Conservation (phyloP, 805 yeast species). For the Sungouiella blattae region DNA sequence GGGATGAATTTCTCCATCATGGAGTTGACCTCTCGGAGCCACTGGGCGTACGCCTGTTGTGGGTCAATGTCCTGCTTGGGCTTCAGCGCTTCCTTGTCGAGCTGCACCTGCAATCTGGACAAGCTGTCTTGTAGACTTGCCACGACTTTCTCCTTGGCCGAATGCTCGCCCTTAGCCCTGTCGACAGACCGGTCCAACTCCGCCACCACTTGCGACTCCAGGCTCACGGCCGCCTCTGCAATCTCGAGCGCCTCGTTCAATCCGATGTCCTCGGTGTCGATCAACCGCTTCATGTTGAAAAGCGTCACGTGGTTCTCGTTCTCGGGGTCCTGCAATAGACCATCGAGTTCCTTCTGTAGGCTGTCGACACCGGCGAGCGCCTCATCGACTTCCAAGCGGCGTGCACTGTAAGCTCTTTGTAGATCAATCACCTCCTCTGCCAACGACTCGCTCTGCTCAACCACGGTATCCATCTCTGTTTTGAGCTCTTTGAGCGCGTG, state of each 20-base stretch:
- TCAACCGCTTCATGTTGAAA: constrained; percentile 10
- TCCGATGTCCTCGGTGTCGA: constrained; percentile 12
- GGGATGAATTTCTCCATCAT: constrained; percentile 8
- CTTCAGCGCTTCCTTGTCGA: constrained; percentile 2
- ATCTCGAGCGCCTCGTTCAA: constrained; percentile 13
- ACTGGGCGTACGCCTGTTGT: constrained; percentile 14
- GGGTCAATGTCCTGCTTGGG: constrained; percentile 8
- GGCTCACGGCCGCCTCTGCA: constrained; percentile 9
- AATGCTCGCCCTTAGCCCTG: constrained; percentile 2
- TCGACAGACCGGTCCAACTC: constrained; percentile 5
- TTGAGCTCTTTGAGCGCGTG: constrained; percentile 23
- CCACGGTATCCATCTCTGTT: constrained; percentile 22
- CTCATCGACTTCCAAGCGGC: constrained; percentile 23
- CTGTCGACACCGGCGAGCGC: constrained; percentile 20
- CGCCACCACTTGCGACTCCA: constrained; percentile 5
- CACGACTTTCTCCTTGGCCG: not conserved
- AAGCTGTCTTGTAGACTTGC: constrained; percentile 6
- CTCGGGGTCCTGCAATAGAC: constrained; percentile 9
- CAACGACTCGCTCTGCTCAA: constrained; percentile 26
- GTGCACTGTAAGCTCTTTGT: constrained; percentile 21
- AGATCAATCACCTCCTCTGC: constrained; percentile 24
- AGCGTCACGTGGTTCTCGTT: constrained; percentile 14
- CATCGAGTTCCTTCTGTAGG: constrained; percentile 17
- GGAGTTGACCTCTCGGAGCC: constrained; percentile 11
- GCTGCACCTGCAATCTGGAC: not conserved